Evolutionary conservation across 495 filamentous ascomycete species (phyloP).

Genomic region (Aspergillus bridgeri): DNA sequence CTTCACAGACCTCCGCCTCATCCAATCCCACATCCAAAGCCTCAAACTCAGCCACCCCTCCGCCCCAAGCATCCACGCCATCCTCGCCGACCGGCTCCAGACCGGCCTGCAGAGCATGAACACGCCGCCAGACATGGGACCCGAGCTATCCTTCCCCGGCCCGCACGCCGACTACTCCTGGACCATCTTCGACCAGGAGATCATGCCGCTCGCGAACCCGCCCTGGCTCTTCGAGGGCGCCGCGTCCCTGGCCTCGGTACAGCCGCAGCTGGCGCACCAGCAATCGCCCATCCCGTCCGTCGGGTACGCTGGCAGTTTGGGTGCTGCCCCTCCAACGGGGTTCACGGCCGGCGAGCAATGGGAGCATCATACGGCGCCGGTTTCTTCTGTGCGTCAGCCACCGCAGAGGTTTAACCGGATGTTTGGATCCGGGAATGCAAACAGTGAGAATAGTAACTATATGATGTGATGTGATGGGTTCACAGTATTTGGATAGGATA

Average conservation of each 20-base stretch:
- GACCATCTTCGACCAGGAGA: slow-evolving; percentile 42
- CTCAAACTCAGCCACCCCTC: slow-evolving; percentile 29
- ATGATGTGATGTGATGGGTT: neutral
- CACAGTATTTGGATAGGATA: too few species aligned
- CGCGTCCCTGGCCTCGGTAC: neutral
- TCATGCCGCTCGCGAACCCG: slow-evolving; percentile 32
- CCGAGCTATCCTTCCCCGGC: slow-evolving; percentile 21
- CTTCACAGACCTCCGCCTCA: slow-evolving; percentile 34
- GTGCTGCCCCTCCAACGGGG: too few species aligned
- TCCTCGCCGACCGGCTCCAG: slow-evolving; percentile 32
- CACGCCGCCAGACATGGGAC: slow-evolving; percentile 30
- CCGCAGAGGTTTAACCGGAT: slow-evolving; percentile 20
- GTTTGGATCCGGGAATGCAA: slow-evolving; percentile 20
- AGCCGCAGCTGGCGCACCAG: neutral
- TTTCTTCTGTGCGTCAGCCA: slow-evolving; percentile 13
- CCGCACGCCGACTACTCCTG: slow-evolving; percentile 29
- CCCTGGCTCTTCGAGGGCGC: slow-evolving; percentile 28
- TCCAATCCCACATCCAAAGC: slow-evolving; percentile 34
- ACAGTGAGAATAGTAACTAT: slow-evolving; percentile 1
- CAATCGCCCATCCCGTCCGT: neutral
- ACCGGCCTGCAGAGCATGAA: slow-evolving; percentile 39
- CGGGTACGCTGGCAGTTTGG: neutral
- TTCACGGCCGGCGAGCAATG: slow-evolving; percentile 16
- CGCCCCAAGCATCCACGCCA: slow-evolving; percentile 30
- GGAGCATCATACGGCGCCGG: slow-evolving; percentile 4